Evolutionary conservation across 2,329 filamentous ascomycete genomes (phyloP).

Genomic region (Cadophora sp.): DNA sequence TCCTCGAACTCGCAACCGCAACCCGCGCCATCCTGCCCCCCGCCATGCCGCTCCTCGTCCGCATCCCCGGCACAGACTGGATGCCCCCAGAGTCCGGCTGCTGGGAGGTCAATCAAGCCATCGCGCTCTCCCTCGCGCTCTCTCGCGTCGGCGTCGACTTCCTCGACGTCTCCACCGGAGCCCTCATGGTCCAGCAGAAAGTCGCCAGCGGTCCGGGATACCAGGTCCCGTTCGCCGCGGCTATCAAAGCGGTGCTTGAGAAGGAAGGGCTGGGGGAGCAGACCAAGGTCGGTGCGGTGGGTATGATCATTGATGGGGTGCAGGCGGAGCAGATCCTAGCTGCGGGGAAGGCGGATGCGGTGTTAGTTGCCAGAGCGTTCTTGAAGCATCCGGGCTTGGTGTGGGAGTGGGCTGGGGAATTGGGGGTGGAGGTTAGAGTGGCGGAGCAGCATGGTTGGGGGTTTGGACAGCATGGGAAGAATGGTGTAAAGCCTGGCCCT

Average conservation of each 20-base stretch:
- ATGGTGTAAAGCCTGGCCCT: conserved; percentile 17
- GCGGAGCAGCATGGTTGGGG: conserved; percentile 64
- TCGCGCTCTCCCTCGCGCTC: conserved; percentile 66
- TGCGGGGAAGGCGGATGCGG: conserved; percentile 49
- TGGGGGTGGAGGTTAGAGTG: conserved; percentile 53
- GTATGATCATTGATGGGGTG: conserved; percentile 53
- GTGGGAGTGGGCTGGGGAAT: conserved; percentile 60
- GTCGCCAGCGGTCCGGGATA: conserved; percentile 67
- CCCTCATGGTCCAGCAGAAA: conserved; percentile 59
- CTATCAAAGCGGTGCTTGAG: conserved; percentile 65
- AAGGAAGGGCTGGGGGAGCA: conserved; percentile 60
- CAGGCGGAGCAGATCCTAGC: conserved; percentile 55
- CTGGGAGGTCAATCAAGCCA: conserved; percentile 71
- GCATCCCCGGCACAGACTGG: conserved; percentile 79
- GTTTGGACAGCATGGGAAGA: conserved; percentile 45
- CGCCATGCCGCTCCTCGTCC: conserved; percentile 72
- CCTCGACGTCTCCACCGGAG: conserved; percentile 74
- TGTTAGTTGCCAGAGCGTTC: conserved; percentile 59
- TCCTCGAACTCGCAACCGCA: conserved; percentile 69
- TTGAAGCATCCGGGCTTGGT: conserved; percentile 65
- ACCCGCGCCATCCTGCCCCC: conserved; percentile 67
- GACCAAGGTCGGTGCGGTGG: conserved; percentile 54
- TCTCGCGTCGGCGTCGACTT: conserved; percentile 72
- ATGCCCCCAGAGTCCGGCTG: conserved; percentile 63
- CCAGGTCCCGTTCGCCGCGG: conserved; percentile 73